These are phyloP conservation scores for Podaxis sp. DNA, from an alignment of 768 basidiomycete genomes.

Conservation along the genomic window DNA sequence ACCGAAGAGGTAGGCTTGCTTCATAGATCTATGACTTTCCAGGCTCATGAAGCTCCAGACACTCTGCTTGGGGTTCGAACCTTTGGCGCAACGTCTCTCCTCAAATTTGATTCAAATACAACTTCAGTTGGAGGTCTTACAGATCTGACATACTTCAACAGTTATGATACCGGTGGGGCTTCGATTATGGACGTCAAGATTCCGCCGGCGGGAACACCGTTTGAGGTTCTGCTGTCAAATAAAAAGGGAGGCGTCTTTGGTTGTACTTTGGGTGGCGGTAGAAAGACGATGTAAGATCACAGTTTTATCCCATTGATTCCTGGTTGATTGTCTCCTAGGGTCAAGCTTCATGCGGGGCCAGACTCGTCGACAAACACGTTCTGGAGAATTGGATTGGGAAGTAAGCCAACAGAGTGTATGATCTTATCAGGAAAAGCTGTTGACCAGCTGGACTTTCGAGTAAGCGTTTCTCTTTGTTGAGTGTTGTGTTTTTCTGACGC, in stretches of 20 bases:
- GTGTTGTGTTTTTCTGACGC: neutral
- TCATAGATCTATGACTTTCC: neutral
- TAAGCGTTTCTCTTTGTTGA: slow-evolving; percentile 28
- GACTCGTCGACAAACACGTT: slow-evolving; percentile 33
- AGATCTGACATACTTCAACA: slow-evolving; percentile 29
- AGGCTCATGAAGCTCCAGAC: slow-evolving; percentile 19
- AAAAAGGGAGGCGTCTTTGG: slow-evolving; percentile 52
- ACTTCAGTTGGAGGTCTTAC: slow-evolving; percentile 28
- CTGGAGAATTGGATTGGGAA: slow-evolving; percentile 50
- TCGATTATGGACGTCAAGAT: slow-evolving; percentile 49
- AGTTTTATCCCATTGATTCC: neutral
- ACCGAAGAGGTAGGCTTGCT: neutral
- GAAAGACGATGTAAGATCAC: slow-evolving; percentile 37
- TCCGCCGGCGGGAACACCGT: slow-evolving; percentile 23
- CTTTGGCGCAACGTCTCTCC: slow-evolving; percentile 41
- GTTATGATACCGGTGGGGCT: slow-evolving; percentile 39
- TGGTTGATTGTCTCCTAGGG: slow-evolving; percentile 20
- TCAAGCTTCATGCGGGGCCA: neutral
- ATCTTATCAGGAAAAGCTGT: slow-evolving; percentile 47
- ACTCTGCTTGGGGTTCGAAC: slow-evolving; percentile 46
- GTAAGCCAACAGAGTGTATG: slow-evolving; percentile 37
- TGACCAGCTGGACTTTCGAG: slow-evolving; percentile 55
- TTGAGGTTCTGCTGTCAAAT: slow-evolving; percentile 46
- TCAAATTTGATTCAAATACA: slow-evolving; percentile 27
- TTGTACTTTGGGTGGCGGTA: slow-evolving; percentile 36